A percentile compares a stretch with the other conserved stretches of the same genome.
phyloP scores from a whole-genome alignment of 129 eudicot species.

The Mikania micrantha region DNA sequence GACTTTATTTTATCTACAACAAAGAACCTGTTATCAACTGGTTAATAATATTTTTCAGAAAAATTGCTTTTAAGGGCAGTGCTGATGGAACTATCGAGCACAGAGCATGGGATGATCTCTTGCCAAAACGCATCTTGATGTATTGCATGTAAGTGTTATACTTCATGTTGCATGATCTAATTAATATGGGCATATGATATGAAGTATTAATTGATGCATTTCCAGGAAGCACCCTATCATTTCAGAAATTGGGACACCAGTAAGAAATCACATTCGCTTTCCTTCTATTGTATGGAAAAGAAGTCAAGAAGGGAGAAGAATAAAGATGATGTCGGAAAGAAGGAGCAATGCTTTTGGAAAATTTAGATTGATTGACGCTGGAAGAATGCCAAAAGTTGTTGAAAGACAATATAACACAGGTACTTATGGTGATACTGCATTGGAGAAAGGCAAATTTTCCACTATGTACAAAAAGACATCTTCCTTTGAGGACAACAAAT shows the following conservation, averaged over 20 bases:
- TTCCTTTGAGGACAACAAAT: background rate
- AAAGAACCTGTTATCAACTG: background rate
- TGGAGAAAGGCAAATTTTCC: conserved; percentile 10
- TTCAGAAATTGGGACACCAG: conserved; percentile 50
- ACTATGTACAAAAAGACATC: conserved; percentile 1
- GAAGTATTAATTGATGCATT: conserved; percentile 12
- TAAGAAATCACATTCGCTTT: conserved; percentile 57
- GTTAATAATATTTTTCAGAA: conserved; percentile 28
- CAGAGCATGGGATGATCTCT: conserved; percentile 80
- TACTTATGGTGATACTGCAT: background rate
- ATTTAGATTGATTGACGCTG: background rate
- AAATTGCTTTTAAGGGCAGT: conserved; percentile 33
- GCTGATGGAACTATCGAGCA: conserved; percentile 27
- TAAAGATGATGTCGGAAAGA: conserved; percentile 7
- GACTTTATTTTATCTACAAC: background rate
- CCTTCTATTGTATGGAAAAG: conserved; percentile 32
- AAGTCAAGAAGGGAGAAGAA: conserved; percentile 25
- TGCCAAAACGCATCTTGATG: conserved; percentile 63
- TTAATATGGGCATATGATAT: background rate
- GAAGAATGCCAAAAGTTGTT: conserved; percentile 19
- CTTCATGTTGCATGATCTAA: background rate
- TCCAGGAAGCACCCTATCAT: conserved; percentile 68
- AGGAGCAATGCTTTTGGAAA: conserved; percentile 41
- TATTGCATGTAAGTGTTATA: conserved; percentile 63
- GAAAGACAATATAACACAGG: conserved; percentile 6